phyloP scores from a whole-genome alignment of 192 early-diverging fungal genomes.

The Backusella sp. region DNA sequence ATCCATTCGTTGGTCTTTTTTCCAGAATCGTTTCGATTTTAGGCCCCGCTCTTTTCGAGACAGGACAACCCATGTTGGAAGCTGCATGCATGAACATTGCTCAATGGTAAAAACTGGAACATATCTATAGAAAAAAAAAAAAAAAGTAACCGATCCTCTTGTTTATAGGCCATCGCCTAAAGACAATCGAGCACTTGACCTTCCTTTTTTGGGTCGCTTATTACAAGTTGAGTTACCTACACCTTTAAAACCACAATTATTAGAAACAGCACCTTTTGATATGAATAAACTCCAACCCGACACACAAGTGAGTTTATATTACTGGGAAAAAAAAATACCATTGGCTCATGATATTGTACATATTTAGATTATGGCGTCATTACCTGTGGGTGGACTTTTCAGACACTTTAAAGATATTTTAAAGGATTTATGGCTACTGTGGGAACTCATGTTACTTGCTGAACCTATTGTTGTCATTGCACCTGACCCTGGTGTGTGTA shows the following conservation, averaged over 20 bases:
- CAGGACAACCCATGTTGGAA: constrained; percentile 73
- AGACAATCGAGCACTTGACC: constrained; percentile 66
- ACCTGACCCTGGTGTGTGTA: constrained; percentile 85
- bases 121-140: background rate
- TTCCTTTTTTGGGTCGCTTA: constrained; percentile 69
- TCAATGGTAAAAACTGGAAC: constrained; percentile 53
- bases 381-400: constrained; percentile 68
- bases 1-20: constrained; percentile 90
- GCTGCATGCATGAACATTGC: constrained; percentile 77
- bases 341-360: background rate
- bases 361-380: constrained; percentile 58
- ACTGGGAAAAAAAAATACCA: no score
- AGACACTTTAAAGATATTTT: constrained; percentile 77
- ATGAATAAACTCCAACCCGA: constrained; percentile 64
- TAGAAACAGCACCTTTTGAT: constrained; percentile 72
- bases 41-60: constrained; percentile 84
- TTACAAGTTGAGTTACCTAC: constrained; percentile 68
- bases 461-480: constrained; percentile 89
- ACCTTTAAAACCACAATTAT: constrained; percentile 64
- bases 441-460: constrained; percentile 93
- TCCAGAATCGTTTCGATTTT: constrained; percentile 66
- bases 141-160: background rate
- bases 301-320: constrained; percentile 45
- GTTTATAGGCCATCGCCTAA: constrained; percentile 43
- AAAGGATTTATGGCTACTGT: constrained; percentile 84